These are phyloP conservation scores for Sporisorium graminicola DNA, from an alignment of 1,284 basidiomycete genomes.

Conservation along the genomic window DNA sequence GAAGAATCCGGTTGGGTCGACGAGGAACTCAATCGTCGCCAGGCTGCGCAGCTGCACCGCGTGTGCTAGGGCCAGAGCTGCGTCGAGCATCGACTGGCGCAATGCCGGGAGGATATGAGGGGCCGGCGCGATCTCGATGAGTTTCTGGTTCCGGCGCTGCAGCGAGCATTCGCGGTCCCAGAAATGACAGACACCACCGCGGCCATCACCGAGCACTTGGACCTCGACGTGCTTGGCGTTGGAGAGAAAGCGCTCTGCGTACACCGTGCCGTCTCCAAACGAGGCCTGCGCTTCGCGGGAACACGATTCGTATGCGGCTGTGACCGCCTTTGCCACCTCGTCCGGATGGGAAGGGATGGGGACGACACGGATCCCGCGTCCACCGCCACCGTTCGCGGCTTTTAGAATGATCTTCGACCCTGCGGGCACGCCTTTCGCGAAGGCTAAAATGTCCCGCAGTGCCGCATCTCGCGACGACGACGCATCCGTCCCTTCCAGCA, in stretches of 20 bases:
- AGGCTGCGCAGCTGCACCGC: conserved; percentile 24
- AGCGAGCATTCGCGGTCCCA: conserved; percentile 53
- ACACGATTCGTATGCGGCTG: conserved; percentile 31
- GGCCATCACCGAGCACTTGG: conserved; percentile 48
- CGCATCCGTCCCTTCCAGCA: conserved; percentile 23
- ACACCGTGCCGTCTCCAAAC: conserved; percentile 43
- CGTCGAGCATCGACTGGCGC: conserved; percentile 15
- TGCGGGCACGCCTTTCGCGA: conserved; percentile 4
- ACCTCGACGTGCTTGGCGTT: conserved; percentile 51
- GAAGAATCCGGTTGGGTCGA: conserved; percentile 29
- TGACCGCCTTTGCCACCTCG: neutral
- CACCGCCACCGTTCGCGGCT: conserved; percentile 51
- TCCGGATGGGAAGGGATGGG: neutral
- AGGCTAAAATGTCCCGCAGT: conserved; percentile 24
- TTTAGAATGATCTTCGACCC: conserved; percentile 40
- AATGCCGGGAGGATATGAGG: conserved; percentile 5
- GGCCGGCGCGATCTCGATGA: conserved; percentile 52
- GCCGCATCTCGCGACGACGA: neutral
- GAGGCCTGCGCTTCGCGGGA: conserved; percentile 30
- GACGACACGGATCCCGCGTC: conserved; percentile 43
- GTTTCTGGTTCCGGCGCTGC: conserved; percentile 48
- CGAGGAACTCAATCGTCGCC: conserved; percentile 51
- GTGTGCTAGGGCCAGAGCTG: conserved; percentile 17
- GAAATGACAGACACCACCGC: conserved; percentile 31
- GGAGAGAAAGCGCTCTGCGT: conserved; percentile 39